A percentile compares a stretch with the other conserved stretches of the same genome.
Evolutionary conservation across 2,329 filamentous ascomycete species (phyloP).

Genomic region (Xylariaceae sp.): DNA sequence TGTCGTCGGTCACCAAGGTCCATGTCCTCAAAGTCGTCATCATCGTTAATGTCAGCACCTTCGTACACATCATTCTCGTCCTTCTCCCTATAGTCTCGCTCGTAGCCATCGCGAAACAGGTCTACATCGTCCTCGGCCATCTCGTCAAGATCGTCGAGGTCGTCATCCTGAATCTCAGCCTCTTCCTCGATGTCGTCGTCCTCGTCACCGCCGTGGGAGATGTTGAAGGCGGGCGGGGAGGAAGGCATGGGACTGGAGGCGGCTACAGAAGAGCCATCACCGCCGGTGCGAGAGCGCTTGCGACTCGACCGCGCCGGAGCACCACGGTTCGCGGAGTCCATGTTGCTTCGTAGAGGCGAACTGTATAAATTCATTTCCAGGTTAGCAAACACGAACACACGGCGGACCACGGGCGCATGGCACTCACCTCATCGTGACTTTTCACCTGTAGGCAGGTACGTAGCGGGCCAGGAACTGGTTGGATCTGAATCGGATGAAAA

Average conservation of each 20-base stretch:
- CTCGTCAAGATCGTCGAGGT: constrained; percentile 71
- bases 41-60: constrained; percentile 66
- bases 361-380: no score
- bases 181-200: constrained; percentile 68
- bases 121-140: constrained; percentile 76
- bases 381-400: no score
- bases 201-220: constrained; percentile 60
- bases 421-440: no score
- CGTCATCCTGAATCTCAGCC: constrained; percentile 64
- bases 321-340: constrained; percentile 78
- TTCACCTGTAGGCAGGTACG: no score
- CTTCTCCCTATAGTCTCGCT: constrained; percentile 61
- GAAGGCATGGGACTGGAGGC: constrained; percentile 60
- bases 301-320: constrained; percentile 42
- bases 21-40: constrained; percentile 65
- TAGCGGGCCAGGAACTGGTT: no score
- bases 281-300: constrained; percentile 47
- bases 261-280: constrained; percentile 44
- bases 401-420: no score
- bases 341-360: constrained; percentile 74
- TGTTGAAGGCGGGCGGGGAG: constrained; percentile 55
- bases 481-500: no score
- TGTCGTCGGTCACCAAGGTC: constrained; percentile 58
- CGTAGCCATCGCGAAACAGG: constrained; percentile 66
- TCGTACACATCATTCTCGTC: constrained; percentile 64